Evolutionary conservation across 2,329 filamentous ascomycete genomes (phyloP).

Genomic region (Aspergillus brasiliensis): DNA sequence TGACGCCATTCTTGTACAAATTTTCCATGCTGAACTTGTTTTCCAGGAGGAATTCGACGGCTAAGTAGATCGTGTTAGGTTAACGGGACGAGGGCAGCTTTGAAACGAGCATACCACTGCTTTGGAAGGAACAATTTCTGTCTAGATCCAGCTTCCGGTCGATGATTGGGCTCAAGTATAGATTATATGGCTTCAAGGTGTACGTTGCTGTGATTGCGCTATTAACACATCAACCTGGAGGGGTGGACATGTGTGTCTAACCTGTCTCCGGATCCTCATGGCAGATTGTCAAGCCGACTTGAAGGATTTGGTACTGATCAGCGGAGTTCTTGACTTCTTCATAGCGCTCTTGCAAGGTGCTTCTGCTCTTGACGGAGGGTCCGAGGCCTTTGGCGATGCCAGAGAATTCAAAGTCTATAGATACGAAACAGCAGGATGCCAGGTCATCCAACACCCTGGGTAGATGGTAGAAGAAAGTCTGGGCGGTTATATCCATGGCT

Average conservation of each 20-base stretch:
- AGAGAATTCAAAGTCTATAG: conserved; percentile 68
- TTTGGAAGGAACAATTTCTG: conserved; percentile 62
- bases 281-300: conserved; percentile 69
- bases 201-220: conserved; percentile 48
- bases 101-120: conserved; percentile 46
- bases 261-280: conserved; percentile 57
- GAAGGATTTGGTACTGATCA: conserved; percentile 64
- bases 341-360: conserved; percentile 63
- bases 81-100: neutral
- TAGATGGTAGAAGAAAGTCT: conserved; percentile 53
- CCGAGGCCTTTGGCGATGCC: conserved; percentile 56
- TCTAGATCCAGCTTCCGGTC: conserved; percentile 59
- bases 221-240: conserved; percentile 5
- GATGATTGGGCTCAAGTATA: conserved; percentile 60
- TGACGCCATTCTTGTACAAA: conserved; percentile 59
- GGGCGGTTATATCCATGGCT: conserved; percentile 59
- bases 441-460: conserved; percentile 61
- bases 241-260: conserved; percentile 22
- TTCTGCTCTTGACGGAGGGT: conserved; percentile 43
- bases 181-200: conserved; percentile 64
- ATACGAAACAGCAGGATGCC: conserved; percentile 61
- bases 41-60: conserved; percentile 62
- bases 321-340: conserved; percentile 62
- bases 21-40: conserved; percentile 61
- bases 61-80: conserved; percentile 32